Evolutionary conservation across 257 asterid genomes (phyloP).

Genomic region (Solanum boliviense): DNA sequence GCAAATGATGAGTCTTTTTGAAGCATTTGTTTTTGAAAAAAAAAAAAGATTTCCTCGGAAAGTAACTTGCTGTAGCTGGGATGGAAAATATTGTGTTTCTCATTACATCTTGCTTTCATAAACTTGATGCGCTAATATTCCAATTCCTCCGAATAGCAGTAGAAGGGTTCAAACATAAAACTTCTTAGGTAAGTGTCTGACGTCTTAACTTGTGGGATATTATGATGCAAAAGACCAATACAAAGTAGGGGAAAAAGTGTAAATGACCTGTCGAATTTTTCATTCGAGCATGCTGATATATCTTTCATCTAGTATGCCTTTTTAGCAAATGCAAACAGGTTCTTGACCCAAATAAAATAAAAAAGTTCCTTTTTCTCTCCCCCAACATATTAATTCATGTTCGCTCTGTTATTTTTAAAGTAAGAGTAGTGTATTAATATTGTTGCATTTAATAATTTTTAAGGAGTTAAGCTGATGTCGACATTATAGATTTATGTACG

Average conservation of each 20-base stretch:
- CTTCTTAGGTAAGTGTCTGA: background rate
- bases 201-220: background rate
- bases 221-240: background rate
- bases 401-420: background rate
- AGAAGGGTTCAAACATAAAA: background rate
- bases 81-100: background rate
- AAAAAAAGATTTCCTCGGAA: background rate
- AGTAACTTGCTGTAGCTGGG: background rate
- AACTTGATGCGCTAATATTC: background rate
- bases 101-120: background rate
- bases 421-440: background rate
- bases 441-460: background rate
- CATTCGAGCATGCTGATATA: background rate
- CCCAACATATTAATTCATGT: background rate
- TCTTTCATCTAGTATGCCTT: background rate
- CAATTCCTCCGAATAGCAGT: background rate
- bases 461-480: background rate
- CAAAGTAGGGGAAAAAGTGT: background rate
- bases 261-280: too few relatives aligned
- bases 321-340: background rate
- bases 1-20: background rate
- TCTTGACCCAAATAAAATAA: background rate
- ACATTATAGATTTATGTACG: background rate
- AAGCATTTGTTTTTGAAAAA: background rate
- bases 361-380: too few relatives aligned